A percentile compares a stretch with the other conserved stretches of the same genome.
These are phyloP conservation scores for Smittium mucronatum DNA, from an alignment of 371 early-diverging fungal species.

Conservation along the genomic window DNA sequence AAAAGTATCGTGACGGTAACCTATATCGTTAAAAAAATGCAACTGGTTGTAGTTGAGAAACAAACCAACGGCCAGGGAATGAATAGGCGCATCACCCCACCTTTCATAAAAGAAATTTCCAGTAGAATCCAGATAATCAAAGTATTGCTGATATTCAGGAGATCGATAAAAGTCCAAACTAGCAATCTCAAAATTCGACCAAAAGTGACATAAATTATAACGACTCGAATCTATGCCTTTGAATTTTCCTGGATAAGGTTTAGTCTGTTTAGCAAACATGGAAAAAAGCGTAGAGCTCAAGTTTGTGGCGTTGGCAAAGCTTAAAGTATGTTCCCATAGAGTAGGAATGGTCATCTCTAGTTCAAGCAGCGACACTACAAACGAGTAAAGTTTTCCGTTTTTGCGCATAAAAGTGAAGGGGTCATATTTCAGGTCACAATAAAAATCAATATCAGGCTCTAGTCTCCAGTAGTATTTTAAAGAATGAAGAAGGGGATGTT, in stretches of 20 bases:
- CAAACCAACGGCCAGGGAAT: slow-evolving; percentile 76
- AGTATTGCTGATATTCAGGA: slow-evolving; percentile 41
- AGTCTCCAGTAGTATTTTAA: slow-evolving; percentile 93
- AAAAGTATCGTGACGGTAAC: slow-evolving; percentile 57
- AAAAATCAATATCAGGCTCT: slow-evolving; percentile 82
- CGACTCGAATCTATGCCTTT: slow-evolving; percentile 15
- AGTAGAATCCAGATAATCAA: slow-evolving; percentile 42
- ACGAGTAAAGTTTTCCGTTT: slow-evolving; percentile 68
- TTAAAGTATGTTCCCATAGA: slow-evolving; percentile 54
- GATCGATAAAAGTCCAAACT: slow-evolving; percentile 44
- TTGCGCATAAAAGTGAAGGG: slow-evolving; percentile 71
- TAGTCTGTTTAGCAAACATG: slow-evolving; percentile 35
- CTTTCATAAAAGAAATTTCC: slow-evolving; percentile 92
- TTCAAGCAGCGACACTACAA: slow-evolving; percentile 71
- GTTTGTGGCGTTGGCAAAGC: slow-evolving; percentile 36
- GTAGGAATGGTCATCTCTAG: slow-evolving; percentile 67
- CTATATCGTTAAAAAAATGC: slow-evolving; percentile 88
- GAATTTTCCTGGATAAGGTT: neutral
- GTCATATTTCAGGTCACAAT: slow-evolving; percentile 80
- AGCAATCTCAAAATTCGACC: slow-evolving; percentile 95
- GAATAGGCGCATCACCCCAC: slow-evolving; percentile 97
- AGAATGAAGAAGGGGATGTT: slow-evolving; percentile 59
- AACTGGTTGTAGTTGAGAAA: slow-evolving; percentile 61
- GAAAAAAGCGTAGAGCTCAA: slow-evolving; percentile 31
- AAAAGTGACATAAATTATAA: slow-evolving; percentile 81